phyloP scores from a whole-genome alignment of 2,329 filamentous ascomycete species.

The Ceratocystis ficicola region DNA sequence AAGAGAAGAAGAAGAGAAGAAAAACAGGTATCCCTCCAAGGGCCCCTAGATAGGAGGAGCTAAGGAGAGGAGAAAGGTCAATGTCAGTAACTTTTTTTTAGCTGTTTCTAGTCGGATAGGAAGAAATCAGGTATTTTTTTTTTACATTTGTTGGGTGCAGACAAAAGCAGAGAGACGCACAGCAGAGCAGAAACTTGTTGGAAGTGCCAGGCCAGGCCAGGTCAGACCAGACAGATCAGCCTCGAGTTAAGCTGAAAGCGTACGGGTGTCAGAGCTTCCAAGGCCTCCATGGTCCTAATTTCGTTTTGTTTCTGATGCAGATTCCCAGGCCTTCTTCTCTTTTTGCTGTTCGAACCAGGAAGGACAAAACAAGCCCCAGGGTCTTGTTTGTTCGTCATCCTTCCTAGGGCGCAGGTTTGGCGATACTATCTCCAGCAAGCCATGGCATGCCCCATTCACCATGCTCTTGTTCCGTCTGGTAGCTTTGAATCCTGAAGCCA shows the following conservation, averaged over 20 bases:
- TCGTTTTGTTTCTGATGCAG: not conserved
- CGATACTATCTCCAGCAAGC: too few relatives aligned
- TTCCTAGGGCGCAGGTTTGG: too few relatives aligned
- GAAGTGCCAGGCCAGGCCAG: constrained; percentile 3
- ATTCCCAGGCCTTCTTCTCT: not conserved
- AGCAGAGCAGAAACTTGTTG: not conserved
- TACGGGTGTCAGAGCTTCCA: too few relatives aligned
- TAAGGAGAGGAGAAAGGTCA: constrained; percentile 7
- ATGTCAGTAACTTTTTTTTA: constrained; percentile 19
- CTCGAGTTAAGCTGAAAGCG: too few relatives aligned
- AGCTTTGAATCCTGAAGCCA: too few relatives aligned
- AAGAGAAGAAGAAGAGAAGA: not conserved
- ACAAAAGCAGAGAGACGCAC: not conserved
- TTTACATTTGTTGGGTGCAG: not conserved
- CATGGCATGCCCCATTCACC: too few relatives aligned
- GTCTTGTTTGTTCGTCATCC: not conserved
- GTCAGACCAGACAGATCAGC: not conserved
- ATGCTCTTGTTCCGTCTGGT: too few relatives aligned
- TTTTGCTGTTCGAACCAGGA: not conserved
- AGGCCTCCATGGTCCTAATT: not conserved
- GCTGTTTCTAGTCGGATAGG: constrained; percentile 17
- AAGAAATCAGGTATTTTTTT: constrained; percentile 18
- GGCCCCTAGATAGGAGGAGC: not conserved
- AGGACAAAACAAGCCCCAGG: not conserved
- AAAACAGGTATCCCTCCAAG: not conserved